Evolutionary conservation across 495 filamentous ascomycete genomes (phyloP).

Genomic region (Elaphomyces granulatus): DNA sequence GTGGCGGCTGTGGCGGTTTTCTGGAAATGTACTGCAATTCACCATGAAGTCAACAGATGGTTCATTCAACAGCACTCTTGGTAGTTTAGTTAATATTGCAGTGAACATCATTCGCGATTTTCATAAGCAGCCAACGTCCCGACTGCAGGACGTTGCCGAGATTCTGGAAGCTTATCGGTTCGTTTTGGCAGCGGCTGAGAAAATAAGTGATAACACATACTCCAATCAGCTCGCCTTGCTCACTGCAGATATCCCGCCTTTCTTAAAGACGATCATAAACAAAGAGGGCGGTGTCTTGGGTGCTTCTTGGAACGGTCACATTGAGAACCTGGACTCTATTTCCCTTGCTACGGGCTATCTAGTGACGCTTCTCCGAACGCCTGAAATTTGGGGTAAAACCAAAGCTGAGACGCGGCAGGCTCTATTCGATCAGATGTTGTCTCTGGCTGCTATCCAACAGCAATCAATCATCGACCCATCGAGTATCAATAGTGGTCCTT

Average conservation of each 20-base stretch:
- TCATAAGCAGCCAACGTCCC: slow-evolving; percentile 18
- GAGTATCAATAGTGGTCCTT: slow-evolving; percentile 16
- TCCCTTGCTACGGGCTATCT: slow-evolving; percentile 25
- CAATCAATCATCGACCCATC: slow-evolving; percentile 10
- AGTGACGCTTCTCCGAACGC: slow-evolving; percentile 20
- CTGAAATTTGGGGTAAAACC: slow-evolving; percentile 21
- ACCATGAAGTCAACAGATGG: slow-evolving; percentile 5
- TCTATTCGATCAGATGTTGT: slow-evolving; percentile 23
- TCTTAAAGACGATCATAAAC: slow-evolving; percentile 16
- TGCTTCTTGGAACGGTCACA: slow-evolving; percentile 27
- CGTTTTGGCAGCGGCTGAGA: slow-evolving; percentile 16
- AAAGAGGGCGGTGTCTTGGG: slow-evolving; percentile 19
- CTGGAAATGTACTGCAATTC: slow-evolving; percentile 23
- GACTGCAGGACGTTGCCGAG: slow-evolving; percentile 18
- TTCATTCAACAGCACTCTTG: neutral
- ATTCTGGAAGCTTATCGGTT: slow-evolving; percentile 31
- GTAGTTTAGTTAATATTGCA: slow-evolving; percentile 12
- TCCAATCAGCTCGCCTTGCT: slow-evolving; percentile 14
- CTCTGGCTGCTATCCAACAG: slow-evolving; percentile 24
- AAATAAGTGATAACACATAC: slow-evolving; percentile 6
- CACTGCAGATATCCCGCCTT: slow-evolving; percentile 16
- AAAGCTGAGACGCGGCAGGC: slow-evolving; percentile 15
- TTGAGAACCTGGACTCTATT: slow-evolving; percentile 20
- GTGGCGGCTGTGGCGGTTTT: slow-evolving; percentile 34
- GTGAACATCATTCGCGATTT: slow-evolving; percentile 21